Conservation (phyloP, 768 basidiomycete genomes). For the Russula sp. region DNA sequence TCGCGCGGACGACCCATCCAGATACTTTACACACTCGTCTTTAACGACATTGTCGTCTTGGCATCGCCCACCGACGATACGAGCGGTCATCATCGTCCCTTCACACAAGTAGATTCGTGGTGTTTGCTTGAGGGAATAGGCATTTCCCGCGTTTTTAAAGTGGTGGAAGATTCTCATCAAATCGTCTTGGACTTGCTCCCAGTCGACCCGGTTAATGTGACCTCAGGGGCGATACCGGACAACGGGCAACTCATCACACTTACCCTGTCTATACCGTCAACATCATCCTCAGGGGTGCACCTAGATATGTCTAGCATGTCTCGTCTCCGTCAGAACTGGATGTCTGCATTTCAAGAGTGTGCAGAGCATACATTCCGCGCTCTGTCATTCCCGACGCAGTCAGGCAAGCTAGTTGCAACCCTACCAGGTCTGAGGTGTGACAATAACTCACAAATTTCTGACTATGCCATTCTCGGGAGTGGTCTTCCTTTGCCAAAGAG, state of each 20-base stretch:
- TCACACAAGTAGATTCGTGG: constrained; percentile 33
- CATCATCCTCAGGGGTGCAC: constrained; percentile 30
- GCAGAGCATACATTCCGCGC: constrained; percentile 43
- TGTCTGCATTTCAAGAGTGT: constrained; percentile 49
- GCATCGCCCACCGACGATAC: constrained; percentile 33
- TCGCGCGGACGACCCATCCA: constrained; percentile 5
- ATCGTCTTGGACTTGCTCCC: constrained; percentile 49
- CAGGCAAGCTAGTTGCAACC: constrained; percentile 29
- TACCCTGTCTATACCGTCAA: constrained; percentile 29
- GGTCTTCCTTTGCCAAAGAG: constrained; percentile 64
- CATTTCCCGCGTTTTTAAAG: constrained; percentile 43
- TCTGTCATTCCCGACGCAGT: constrained; percentile 37
- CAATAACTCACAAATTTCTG: constrained; percentile 32
- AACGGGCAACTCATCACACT: constrained; percentile 33
- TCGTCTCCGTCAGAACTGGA: constrained; percentile 38
- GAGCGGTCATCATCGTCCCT: constrained; percentile 23
- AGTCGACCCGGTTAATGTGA: constrained; percentile 36
- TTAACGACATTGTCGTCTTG: constrained; percentile 66
- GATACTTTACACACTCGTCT: constrained; percentile 38
- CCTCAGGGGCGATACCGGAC: constrained; percentile 34
- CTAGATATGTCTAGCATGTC: constrained; percentile 28
- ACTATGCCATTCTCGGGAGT: constrained; percentile 37
- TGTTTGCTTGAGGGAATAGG: constrained; percentile 42
- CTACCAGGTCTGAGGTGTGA: constrained; percentile 29
- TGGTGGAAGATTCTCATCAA: constrained; percentile 33